Conservation (phyloP, 805 yeast genomes). For the Suhomyces sp. region DNA sequence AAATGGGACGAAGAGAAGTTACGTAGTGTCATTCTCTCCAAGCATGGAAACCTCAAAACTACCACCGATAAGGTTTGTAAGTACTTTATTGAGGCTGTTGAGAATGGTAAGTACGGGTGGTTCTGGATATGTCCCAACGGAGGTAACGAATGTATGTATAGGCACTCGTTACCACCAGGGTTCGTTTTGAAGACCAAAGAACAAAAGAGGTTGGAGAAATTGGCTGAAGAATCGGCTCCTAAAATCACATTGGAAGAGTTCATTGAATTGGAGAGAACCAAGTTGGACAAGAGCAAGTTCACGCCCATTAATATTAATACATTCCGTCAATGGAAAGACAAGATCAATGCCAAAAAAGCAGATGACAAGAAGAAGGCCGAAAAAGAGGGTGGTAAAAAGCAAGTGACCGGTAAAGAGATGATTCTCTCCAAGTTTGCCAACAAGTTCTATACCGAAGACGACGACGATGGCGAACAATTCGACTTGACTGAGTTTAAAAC, state of each 20-base stretch:
- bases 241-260: slow-evolving; percentile 94
- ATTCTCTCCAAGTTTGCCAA: slow-evolving; percentile 59
- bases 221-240: slow-evolving; percentile 80
- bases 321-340: slow-evolving; percentile 78
- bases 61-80: slow-evolving; percentile 96
- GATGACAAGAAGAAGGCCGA: slow-evolving; percentile 30
- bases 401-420: slow-evolving; percentile 65
- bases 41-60: slow-evolving; percentile 91
- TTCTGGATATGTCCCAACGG: slow-evolving; percentile 97
- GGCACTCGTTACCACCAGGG: slow-evolving; percentile 95
- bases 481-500: slow-evolving; percentile 59
- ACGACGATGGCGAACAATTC: slow-evolving; percentile 48
- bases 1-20: slow-evolving; percentile 96
- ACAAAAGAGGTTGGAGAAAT: slow-evolving; percentile 83
- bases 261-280: slow-evolving; percentile 87
- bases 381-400: slow-evolving; percentile 41
- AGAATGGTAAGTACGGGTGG: slow-evolving; percentile 97
- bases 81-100: slow-evolving; percentile 92
- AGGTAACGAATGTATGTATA: slow-evolving; percentile 89
- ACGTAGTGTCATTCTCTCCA: slow-evolving; percentile 78
- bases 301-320: slow-evolving; percentile 86
- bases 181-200: slow-evolving; percentile 96
- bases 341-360: slow-evolving; percentile 58
- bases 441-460: slow-evolving; percentile 54
- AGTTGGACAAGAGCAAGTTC: slow-evolving; percentile 66